Evolutionary conservation across 2,329 filamentous ascomycete genomes (phyloP).

Genomic region (Colletotrichum sp.): DNA sequence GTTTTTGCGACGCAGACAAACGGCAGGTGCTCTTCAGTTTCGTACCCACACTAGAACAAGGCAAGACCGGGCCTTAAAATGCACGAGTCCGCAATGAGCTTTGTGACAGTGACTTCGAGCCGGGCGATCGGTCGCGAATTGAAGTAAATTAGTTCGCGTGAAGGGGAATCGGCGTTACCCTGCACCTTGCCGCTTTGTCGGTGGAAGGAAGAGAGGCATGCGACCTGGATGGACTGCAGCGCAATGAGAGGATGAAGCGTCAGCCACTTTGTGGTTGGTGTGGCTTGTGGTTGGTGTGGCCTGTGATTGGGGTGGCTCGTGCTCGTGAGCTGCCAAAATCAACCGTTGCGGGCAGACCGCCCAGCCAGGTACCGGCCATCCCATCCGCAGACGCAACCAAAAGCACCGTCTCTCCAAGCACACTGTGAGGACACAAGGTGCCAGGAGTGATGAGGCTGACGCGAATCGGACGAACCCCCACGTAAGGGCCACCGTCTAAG

Average conservation of each 20-base stretch:
- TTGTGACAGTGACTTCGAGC: not conserved
- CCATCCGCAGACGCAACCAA: too few relatives aligned
- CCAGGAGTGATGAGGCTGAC: too few relatives aligned
- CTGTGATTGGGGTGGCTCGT: not conserved
- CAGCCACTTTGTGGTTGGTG: not conserved
- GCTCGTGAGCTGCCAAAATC: too few relatives aligned
- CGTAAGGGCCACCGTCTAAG: not conserved
- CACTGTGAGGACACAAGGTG: not conserved
- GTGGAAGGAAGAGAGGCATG: not conserved
- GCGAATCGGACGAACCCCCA: not conserved
- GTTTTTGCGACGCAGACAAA: not conserved
- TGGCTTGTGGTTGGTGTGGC: not conserved
- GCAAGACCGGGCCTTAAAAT: not conserved
- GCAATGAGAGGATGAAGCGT: not conserved
- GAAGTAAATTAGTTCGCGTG: not conserved
- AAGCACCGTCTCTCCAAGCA: not conserved
- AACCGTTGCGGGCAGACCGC: not conserved
- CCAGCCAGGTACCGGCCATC: not conserved
- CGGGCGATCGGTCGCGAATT: not conserved
- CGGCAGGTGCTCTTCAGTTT: not conserved
- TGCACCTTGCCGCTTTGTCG: not conserved
- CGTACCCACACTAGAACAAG: not conserved
- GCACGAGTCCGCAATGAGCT: not conserved
- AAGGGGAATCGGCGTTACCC: not conserved
- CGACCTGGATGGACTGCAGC: not conserved